These are phyloP conservation scores for Lentinula sp. DNA, from an alignment of 768 basidiomycete genomes.

Conservation along the genomic window DNA sequence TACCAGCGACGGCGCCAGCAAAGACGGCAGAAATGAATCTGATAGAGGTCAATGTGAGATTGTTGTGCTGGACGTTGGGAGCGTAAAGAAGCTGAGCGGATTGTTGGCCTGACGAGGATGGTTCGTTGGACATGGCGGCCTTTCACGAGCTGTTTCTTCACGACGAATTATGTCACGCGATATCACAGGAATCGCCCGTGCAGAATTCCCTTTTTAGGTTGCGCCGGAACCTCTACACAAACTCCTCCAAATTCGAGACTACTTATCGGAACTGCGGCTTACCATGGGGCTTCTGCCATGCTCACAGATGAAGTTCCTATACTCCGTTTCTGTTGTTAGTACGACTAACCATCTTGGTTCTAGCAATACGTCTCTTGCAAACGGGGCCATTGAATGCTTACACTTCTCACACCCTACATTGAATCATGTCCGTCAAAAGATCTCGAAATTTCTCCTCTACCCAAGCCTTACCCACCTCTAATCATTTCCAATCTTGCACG, in stretches of 20 bases:
- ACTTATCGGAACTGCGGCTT: constrained; percentile 35
- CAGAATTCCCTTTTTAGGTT: no score
- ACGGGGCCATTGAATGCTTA: constrained; percentile 39
- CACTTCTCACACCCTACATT: constrained; percentile 39
- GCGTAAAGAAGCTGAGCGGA: constrained; percentile 3
- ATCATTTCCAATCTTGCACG: constrained; percentile 36
- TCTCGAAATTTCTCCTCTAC: neutral
- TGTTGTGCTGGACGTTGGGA: constrained; percentile 5
- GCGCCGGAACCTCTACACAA: no score
- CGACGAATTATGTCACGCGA: no score
- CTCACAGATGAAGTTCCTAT: constrained; percentile 33
- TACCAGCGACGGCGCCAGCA: constrained; percentile 82
- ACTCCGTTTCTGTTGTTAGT: constrained; percentile 15
- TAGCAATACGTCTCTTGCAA: constrained; percentile 32
- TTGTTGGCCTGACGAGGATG: neutral
- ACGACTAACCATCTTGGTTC: neutral
- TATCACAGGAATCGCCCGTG: no score
- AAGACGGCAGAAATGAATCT: constrained; percentile 84
- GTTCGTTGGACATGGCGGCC: constrained; percentile 22
- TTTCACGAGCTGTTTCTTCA: no score
- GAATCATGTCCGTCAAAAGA: constrained; percentile 37
- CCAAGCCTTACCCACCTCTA: constrained; percentile 32
- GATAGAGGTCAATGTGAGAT: constrained; percentile 45
- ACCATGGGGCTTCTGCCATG: constrained; percentile 38
- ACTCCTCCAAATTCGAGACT: constrained; percentile 40